A percentile compares a stretch with the other conserved stretches of the same genome.
phyloP scores from a whole-genome alignment of 2,329 filamentous ascomycete species.

The Macrophomina tecta region DNA sequence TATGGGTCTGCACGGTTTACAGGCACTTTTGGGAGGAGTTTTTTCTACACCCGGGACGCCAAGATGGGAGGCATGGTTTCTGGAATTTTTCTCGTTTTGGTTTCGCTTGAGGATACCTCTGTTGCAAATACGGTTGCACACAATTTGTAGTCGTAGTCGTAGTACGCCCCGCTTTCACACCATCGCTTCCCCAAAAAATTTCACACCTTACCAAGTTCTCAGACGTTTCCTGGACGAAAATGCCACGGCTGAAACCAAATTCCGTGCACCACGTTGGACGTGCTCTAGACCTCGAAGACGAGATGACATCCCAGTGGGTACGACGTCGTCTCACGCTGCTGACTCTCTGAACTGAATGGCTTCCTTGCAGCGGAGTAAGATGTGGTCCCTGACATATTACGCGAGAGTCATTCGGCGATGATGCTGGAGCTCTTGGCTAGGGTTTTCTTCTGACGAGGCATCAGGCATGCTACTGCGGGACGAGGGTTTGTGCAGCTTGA shows the following conservation, averaged over 20 bases:
- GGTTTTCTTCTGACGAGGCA: not conserved
- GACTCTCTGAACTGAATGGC: not conserved
- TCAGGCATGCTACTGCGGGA: constrained; percentile 3
- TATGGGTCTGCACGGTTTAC: not conserved
- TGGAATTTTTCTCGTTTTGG: constrained; percentile 1
- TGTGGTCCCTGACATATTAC: not conserved
- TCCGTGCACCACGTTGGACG: not conserved
- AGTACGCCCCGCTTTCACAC: constrained; percentile 4
- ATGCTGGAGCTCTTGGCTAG: not conserved
- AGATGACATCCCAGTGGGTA: not conserved
- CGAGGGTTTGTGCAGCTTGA: not conserved
- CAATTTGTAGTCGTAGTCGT: constrained; percentile 25
- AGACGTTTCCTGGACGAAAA: constrained; percentile 4
- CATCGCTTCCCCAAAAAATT: not conserved
- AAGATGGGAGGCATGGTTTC: constrained; percentile 13
- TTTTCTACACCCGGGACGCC: not conserved
- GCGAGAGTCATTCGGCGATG: not conserved
- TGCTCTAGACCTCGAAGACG: not conserved
- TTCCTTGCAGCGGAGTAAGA: constrained; percentile 1
- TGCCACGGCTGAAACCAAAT: constrained; percentile 12
- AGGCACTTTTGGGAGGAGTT: constrained; percentile 13
- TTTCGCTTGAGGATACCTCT: constrained; percentile 23
- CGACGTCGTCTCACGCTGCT: constrained; percentile 11
- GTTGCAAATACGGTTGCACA: constrained; percentile 20
- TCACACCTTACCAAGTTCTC: not conserved